Base-by-base conservation (phyloP, 2,329 filamentous ascomycete genomes). In the Xylaria sp. region DNA sequence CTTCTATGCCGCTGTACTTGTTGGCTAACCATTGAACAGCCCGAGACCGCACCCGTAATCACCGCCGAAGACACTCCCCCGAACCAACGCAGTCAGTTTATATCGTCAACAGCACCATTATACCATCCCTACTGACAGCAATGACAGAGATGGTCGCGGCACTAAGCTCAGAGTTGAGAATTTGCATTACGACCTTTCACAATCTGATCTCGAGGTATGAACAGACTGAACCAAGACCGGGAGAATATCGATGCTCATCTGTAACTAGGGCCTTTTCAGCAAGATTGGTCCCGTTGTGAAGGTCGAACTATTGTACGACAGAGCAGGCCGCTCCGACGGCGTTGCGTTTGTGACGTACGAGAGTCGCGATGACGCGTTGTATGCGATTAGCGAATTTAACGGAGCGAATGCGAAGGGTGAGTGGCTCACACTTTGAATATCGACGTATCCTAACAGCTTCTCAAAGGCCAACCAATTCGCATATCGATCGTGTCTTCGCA, bases 151-250 rank as follows among this genome's bases (percentile, higher is more conserved):
- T 41, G 77, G 82, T 34, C 81, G 82, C 65, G 89, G 90, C 73
- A 85, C 90, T 53, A 95, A 93, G 80, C 81, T 97, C 72, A 90
- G 91, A 72, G 91, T 97, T 69, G 93, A 97, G 69, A 97, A 97
- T 78, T 83, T 97, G 66, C 94, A 97, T 80, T 97, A 97, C 80
- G 94, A 97, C 68, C 86, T 97, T 70, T 94, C 91, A 13, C 89
- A 95, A 79, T 90, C 91, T 43, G 94, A 97, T 77, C 85, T 97
- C 62, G 87, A 92, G 76, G 93, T 97, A 82, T 65, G 81, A 57
- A 43, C 30, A 10, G 20, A 60, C n/a, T 10, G 7, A 20, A 18
- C 52, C 23, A 52, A 60, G 12, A 25, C 12, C 30, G 28, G 10
- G 30, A 6, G 25, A 23, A 25, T 36, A n/a, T 8, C 13, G 32